phyloP scores from a whole-genome alignment of 305 asterid genomes.

The Fraxinus albicans region DNA sequence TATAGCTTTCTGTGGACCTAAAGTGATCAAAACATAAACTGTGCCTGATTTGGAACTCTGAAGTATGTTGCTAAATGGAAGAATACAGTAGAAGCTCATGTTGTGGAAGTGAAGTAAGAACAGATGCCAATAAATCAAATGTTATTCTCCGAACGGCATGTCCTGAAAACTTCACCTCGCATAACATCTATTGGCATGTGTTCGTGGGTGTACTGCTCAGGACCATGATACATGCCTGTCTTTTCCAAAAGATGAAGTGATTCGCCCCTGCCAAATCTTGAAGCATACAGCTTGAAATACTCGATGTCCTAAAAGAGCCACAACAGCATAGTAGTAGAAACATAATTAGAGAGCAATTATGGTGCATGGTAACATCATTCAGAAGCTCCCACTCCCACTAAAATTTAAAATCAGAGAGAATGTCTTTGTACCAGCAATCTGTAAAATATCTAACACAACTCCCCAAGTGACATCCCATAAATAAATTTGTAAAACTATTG shows the following conservation, averaged over 20 bases:
- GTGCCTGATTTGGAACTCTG: background rate
- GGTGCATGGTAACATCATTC: background rate
- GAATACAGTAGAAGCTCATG: background rate
- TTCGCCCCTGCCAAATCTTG: conserved; percentile 87
- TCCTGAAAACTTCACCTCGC: conserved; percentile 89
- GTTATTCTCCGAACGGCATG: conserved; percentile 54
- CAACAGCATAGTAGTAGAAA: conserved; percentile 3
- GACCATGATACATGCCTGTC: conserved; percentile 86
- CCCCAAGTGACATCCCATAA: background rate
- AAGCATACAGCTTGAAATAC: conserved; percentile 79
- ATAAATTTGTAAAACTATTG: background rate
- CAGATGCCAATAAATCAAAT: conserved; percentile 11
- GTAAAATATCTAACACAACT: background rate
- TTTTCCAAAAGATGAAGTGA: conserved; percentile 74
- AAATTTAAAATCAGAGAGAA: background rate
- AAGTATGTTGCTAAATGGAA: background rate
- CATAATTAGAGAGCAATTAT: background rate
- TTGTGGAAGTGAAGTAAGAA: background rate
- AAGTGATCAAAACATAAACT: background rate
- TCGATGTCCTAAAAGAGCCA: conserved; percentile 64
- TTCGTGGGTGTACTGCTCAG: conserved; percentile 81
- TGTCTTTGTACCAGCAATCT: background rate
- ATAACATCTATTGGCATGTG: conserved; percentile 80
- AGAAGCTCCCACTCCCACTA: background rate
- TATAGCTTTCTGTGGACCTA: background rate